These are phyloP conservation scores for Fusarium denticulatum DNA, from an alignment of 2,329 filamentous ascomycete species.

Conservation along the genomic window DNA sequence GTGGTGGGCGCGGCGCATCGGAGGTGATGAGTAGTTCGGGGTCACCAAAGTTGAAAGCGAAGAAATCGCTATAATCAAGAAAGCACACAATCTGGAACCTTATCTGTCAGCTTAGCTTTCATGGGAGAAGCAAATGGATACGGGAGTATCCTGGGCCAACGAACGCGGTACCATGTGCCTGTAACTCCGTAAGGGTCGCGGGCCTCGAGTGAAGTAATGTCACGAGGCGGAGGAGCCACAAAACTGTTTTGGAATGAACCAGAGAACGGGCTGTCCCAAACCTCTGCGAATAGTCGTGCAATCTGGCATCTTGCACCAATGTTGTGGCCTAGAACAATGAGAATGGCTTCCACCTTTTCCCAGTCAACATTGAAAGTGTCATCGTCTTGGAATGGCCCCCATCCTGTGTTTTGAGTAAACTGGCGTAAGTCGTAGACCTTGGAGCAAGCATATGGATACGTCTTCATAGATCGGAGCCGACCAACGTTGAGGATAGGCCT, in stretches of 20 bases:
- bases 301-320: conserved; percentile 60
- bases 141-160: conserved; percentile 32
- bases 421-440: conserved; percentile 79
- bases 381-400: conserved; percentile 78
- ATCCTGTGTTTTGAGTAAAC: conserved; percentile 68
- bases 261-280: conserved; percentile 67
- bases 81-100: conserved; percentile 56
- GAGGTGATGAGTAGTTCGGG: conserved; percentile 52
- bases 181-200: conserved; percentile 76
- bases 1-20: conserved; percentile 59
- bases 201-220: conserved; percentile 57
- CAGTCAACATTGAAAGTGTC: conserved; percentile 73
- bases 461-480: conserved; percentile 49
- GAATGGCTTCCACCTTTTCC: conserved; percentile 81
- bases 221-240: conserved; percentile 49
- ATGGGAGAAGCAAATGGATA: neutral
- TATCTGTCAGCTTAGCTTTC: conserved; percentile 22
- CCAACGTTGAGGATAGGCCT: conserved; percentile 60
- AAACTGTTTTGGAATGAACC: conserved; percentile 65
- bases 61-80: conserved; percentile 77
- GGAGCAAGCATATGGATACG: conserved; percentile 71
- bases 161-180: conserved; percentile 76
- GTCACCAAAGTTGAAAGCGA: conserved; percentile 74
- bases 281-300: conserved; percentile 57
- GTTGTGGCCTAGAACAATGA: conserved; percentile 75